phyloP scores from a whole-genome alignment of 129 eudicot species.

The Flaveria bidentis region DNA sequence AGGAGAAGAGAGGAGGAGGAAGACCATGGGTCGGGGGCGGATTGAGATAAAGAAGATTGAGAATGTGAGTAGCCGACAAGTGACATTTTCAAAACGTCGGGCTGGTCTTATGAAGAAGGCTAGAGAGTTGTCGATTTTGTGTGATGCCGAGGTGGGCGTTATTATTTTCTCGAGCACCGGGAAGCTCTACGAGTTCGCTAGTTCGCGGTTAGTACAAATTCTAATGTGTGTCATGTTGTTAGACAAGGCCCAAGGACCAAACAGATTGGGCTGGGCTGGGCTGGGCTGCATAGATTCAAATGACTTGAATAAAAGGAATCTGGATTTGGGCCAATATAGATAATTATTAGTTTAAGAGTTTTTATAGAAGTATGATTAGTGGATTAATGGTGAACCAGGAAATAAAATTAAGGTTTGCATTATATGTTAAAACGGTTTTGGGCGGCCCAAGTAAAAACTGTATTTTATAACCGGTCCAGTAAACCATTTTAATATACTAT shows the following conservation, averaged over 20 bases:
- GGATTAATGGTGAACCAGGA: not conserved
- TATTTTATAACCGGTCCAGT: not conserved
- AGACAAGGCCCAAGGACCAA: slow-evolving; percentile 6
- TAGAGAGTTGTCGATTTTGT: slow-evolving; percentile 64
- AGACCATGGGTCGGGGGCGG: slow-evolving; percentile 73
- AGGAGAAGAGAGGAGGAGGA: slow-evolving; percentile 23
- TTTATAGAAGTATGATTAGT: not conserved
- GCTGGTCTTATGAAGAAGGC: slow-evolving; percentile 75
- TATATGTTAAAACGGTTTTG: not conserved
- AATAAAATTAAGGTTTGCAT: not conserved
- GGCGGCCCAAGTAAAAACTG: not conserved
- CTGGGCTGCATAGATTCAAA: not conserved
- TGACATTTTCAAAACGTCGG: slow-evolving; percentile 74
- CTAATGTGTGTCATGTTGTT: slow-evolving; percentile 4
- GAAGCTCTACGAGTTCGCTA: slow-evolving; percentile 68
- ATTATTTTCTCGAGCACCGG: slow-evolving; percentile 80
- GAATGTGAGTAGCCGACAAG: slow-evolving; percentile 70
- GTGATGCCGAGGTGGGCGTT: slow-evolving; percentile 76
- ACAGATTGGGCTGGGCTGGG: not conserved
- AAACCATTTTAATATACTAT: too few species aligned
- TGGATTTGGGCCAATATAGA: not conserved
- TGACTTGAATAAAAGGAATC: not conserved
- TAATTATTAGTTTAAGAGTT: not conserved
- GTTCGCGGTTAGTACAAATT: slow-evolving; percentile 48
- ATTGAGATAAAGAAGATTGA: slow-evolving; percentile 87